Base-by-base conservation (phyloP, 139 green algal species). In the Haematococcus lacustris region DNA sequence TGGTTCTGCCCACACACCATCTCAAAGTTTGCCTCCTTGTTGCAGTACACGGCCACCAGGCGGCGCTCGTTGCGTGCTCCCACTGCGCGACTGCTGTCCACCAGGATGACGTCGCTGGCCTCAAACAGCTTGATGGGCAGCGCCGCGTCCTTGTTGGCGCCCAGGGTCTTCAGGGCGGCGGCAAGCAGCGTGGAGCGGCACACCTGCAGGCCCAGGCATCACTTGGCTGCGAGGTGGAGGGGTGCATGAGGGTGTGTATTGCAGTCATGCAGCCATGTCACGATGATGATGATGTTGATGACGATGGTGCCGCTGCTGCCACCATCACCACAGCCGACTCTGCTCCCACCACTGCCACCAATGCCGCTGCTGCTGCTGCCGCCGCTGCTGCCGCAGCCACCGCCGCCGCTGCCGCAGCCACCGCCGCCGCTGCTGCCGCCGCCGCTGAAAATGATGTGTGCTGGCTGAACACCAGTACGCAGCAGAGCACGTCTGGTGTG, bases 111-210 rank as follows among this genome's bases (percentile, higher is more conserved):
- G 26, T 64, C 53, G 53, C 53, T 64, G 21, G 74, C 77, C 86
- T 99, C 96, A 78, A 99, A 99, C 59, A 99, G 85, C 78, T 87
- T 86, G 25, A 97, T 71, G 6, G 95, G 95, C 71, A 98, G 82
- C 21, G 94, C 85, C 25, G 89, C 85, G 60, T 97, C 88, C 73
- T 93, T 95, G 86, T 97, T 98, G 57, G 92, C 84, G 3, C 83
- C 92, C 43, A 98, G 76, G 25, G 96, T 99, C 79, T 99, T 99
- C 43, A 99, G 88, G 33, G 89, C 86, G 38, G 70, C 85, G 35
- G 76, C 65, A 39, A 93, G 74, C 70, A 94, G 76, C 26, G 69
- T 88, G 13, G 84, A 80, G 38, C 88, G 78, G 59, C 78, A 89
- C 35, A 93, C 76, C 78, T 90, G 85, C 13, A 38, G 7, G 51